Evolutionary conservation across 2,329 filamentous ascomycete genomes (phyloP).

Genomic region (Zalaria sp.): DNA sequence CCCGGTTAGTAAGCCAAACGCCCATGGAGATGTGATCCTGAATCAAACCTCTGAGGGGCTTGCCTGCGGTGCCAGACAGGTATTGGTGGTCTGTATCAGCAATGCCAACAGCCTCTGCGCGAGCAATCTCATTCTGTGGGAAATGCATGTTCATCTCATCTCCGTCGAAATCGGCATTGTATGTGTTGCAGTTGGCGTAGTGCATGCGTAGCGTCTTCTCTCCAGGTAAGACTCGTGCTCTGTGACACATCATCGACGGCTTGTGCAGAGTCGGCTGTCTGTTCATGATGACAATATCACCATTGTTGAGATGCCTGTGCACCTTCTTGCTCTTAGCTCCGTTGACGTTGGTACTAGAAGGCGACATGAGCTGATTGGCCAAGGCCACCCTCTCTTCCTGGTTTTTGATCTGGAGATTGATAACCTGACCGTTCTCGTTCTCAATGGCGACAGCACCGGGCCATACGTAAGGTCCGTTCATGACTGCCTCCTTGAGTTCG

Average conservation of each 20-base stretch:
- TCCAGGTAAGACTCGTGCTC: conserved; percentile 77
- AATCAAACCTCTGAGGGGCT: conserved; percentile 87
- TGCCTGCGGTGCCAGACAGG: conserved; percentile 81
- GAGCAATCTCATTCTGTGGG: conserved; percentile 87
- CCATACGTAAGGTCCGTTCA: conserved; percentile 89
- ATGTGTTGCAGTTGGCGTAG: conserved; percentile 98
- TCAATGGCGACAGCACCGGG: conserved; percentile 90
- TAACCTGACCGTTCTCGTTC: conserved; percentile 84
- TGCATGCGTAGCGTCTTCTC: conserved; percentile 99
- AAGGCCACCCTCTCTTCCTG: conserved; percentile 76
- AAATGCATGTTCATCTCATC: conserved; percentile 99
- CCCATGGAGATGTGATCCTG: conserved; percentile 97
- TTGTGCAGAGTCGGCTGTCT: conserved; percentile 96
- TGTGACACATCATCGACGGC: conserved; percentile 96
- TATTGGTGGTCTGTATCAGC: conserved; percentile 98
- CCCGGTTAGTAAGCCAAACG: conserved; percentile 76
- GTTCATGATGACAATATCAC: conserved; percentile 97
- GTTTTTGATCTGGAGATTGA: conserved; percentile 77
- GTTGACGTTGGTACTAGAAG: conserved; percentile 58
- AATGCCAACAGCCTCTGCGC: conserved; percentile 82
- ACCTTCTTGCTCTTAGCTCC: conserved; percentile 89
- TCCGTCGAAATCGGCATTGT: conserved; percentile 98
- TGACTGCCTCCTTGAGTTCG: conserved; percentile 88
- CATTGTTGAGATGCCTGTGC: conserved; percentile 86
- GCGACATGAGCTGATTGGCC: conserved; percentile 84